Evolutionary conservation across 352 stramenopile genomes (phyloP), one percentile per base, ranked within the genome.

Genomic region (Phytophthora foliorum): DNA sequence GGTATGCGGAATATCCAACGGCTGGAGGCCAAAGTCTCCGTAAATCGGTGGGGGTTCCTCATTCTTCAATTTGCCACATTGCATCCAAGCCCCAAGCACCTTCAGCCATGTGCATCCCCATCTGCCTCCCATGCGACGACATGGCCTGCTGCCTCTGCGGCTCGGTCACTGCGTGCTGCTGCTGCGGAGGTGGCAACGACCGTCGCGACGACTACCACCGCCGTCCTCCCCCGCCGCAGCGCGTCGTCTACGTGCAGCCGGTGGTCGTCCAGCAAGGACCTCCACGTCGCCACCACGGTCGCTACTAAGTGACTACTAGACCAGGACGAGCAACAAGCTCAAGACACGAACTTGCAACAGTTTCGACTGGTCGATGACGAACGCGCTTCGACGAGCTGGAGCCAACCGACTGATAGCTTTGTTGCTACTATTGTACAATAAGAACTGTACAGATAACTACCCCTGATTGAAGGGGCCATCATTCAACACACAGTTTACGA

Each of bases 221-320:
- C 29, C 60, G 45, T 13, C 63, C 63, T 21, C 53, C 66, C 14
- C 57, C 52, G 4, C 51, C 48, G 6, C 73, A 58, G 17, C 60
- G 49, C 36, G 64, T 73, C 21, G 63, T 82, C 34, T 81, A 81
- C 34, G 75, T 83, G 34, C 69, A 81, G 34, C 75, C 75, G 6
- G 75, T 83, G 3, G 59, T 71, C 19, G 72, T 83, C 29, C 58
- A 69, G 13, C 27, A 63, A 42, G 61, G 66, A 17, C 52, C 56
- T 19, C 60, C 64, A 7, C 57, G 39, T 36, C 46, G 32, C 42
- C 57, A 60, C 24, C 51, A 59, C 48, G 55, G 55, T 27, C 46
- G 59, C 22, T 68, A 67, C 22, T 66, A 50, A 48, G 21, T 16
- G 8, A 19, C 51, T 4, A 58, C 21, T 4, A 13, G 39, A 41